Percentiles rank a stretch among this genome's conserved stretches.
Evolutionary conservation across 192 early-diverging fungal genomes (phyloP).

Genomic region (Nowakowskiella sp.): DNA sequence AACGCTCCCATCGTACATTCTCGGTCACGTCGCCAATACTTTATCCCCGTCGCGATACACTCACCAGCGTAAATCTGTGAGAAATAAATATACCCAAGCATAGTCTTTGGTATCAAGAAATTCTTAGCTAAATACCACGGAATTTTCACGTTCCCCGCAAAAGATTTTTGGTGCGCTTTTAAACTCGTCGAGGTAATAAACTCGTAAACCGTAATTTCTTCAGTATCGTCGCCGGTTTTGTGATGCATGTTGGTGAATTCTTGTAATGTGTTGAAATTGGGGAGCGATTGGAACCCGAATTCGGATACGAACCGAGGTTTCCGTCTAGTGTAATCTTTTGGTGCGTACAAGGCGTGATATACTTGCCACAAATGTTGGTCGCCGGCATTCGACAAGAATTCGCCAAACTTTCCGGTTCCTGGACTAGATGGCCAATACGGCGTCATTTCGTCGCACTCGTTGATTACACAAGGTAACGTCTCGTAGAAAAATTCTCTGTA

Average conservation of each 20-base stretch:
- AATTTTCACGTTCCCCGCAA: neutral
- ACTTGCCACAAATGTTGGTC: neutral
- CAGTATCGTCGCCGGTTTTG: too few species aligned
- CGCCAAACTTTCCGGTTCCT: too few species aligned
- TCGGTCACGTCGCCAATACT: neutral
- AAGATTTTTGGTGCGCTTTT: neutral
- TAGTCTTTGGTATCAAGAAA: neutral
- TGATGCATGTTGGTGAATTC: neutral
- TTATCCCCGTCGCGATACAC: neutral
- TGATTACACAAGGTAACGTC: too few species aligned
- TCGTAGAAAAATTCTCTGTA: too few species aligned
- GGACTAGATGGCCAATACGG: too few species aligned
- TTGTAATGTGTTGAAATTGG: neutral
- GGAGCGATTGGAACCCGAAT: neutral
- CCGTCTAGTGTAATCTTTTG: neutral
- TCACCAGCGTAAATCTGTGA: neutral
- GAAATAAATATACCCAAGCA: neutral
- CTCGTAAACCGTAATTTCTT: neutral
- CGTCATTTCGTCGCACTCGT: too few species aligned
- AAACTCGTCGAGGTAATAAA: neutral
- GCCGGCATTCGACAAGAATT: too few species aligned
- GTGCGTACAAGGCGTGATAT: neutral
- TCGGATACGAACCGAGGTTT: neutral
- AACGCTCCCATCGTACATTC: constrained; percentile 1
- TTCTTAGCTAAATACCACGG: neutral